Percentiles rank a stretch among this genome's conserved stretches.
Conservation (phyloP, 2,329 filamentous ascomycete genomes). For the Aschersonia sp. region DNA sequence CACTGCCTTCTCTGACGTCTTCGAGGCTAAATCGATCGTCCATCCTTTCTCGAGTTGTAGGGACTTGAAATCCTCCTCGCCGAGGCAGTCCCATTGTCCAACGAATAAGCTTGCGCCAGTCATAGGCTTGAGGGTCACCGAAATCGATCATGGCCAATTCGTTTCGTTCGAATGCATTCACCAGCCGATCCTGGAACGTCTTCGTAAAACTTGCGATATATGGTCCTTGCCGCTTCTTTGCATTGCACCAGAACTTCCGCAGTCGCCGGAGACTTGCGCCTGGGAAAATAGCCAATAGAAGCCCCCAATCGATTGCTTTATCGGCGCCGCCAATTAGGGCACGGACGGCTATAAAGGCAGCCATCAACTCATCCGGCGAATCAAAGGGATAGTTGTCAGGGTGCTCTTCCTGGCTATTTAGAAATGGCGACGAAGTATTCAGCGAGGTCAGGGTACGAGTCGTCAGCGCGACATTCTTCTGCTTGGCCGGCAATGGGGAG, state of each 20-base stretch:
- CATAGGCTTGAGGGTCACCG: slow-evolving; percentile 46
- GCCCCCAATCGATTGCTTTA: slow-evolving; percentile 44
- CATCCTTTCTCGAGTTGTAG: slow-evolving; percentile 28
- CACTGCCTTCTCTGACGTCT: slow-evolving; percentile 14
- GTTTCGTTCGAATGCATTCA: slow-evolving; percentile 49
- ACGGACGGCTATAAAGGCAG: slow-evolving; percentile 42
- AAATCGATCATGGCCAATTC: slow-evolving; percentile 49
- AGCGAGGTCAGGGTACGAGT: slow-evolving; percentile 16
- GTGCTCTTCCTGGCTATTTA: not conserved
- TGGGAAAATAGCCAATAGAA: slow-evolving; percentile 42
- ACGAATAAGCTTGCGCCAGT: slow-evolving; percentile 51
- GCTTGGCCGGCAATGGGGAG: slow-evolving; percentile 9
- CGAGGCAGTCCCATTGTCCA: slow-evolving; percentile 47
- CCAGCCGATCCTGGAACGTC: slow-evolving; percentile 50
- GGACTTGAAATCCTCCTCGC: slow-evolving; percentile 31
- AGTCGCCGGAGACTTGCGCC: slow-evolving; percentile 34
- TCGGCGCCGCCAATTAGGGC: slow-evolving; percentile 46
- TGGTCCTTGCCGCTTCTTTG: slow-evolving; percentile 34
- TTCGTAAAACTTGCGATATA: slow-evolving; percentile 39
- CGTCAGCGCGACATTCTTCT: slow-evolving; percentile 11
- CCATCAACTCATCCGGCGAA: slow-evolving; percentile 25
- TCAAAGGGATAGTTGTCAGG: slow-evolving; percentile 3
- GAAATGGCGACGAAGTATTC: not conserved
- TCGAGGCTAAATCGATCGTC: slow-evolving; percentile 26
- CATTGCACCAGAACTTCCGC: slow-evolving; percentile 38